Evolutionary conservation across 805 yeast species (phyloP).

Genomic region (Kazachstania viticola): DNA sequence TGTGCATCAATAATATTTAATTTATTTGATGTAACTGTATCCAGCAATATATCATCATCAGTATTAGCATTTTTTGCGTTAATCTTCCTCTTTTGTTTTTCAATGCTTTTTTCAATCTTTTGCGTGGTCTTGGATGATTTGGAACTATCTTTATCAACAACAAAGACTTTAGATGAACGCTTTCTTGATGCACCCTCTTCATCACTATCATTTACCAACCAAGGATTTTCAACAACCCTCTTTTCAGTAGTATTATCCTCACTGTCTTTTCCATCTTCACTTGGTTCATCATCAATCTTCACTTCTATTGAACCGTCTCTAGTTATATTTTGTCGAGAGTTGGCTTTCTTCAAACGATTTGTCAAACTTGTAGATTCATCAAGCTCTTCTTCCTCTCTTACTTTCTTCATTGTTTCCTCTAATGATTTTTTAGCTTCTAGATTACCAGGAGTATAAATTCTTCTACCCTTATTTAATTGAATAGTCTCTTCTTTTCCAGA

Average conservation of each 20-base stretch:
- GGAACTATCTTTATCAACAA: constrained; percentile 41
- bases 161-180: constrained; percentile 35
- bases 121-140: constrained; percentile 37
- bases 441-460: constrained; percentile 58
- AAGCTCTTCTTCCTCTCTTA: constrained; percentile 35
- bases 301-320: constrained; percentile 3
- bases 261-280: constrained; percentile 3
- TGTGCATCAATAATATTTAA: constrained; percentile 41
- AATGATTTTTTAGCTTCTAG: constrained; percentile 21
- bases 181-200: constrained; percentile 20
- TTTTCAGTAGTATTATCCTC: constrained; percentile 1
- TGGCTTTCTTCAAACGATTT: constrained; percentile 26
- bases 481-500: constrained; percentile 34
- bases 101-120: constrained; percentile 29
- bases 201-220: constrained; percentile 33
- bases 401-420: constrained; percentile 27
- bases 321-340: constrained; percentile 4
- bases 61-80: constrained; percentile 26
- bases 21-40: constrained; percentile 36
- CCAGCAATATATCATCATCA: constrained; percentile 29
- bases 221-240: constrained; percentile 33
- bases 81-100: constrained; percentile 6
- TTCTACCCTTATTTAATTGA: constrained; percentile 60
- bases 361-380: constrained; percentile 40
- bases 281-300: constrained; percentile 4